Conservation (phyloP, 345 rosid species). For the Linum usitatissimum region DNA sequence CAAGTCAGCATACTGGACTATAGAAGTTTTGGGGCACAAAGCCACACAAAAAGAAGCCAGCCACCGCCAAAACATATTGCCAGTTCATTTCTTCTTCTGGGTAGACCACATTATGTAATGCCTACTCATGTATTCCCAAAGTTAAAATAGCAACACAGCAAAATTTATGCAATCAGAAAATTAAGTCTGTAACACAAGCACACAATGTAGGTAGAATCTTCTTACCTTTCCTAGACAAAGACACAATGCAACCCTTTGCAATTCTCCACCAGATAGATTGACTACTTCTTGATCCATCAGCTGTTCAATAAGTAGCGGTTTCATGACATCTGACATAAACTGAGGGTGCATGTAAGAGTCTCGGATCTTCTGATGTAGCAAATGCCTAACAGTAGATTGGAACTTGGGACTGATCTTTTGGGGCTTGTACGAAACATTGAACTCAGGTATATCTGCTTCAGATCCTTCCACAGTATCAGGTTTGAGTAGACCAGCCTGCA, state of each 20-base stretch:
- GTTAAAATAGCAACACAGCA: neutral
- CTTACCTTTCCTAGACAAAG: conserved; percentile 93
- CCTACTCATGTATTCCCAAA: no score
- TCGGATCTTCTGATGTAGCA: conserved; percentile 80
- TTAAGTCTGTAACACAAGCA: neutral
- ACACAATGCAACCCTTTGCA: conserved; percentile 94
- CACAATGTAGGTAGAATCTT: neutral
- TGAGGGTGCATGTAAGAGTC: conserved; percentile 93
- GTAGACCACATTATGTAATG: neutral
- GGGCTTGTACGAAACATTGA: conserved; percentile 95
- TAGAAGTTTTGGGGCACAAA: no score
- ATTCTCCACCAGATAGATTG: conserved; percentile 96
- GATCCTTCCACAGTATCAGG: conserved; percentile 69
- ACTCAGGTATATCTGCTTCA: conserved; percentile 84
- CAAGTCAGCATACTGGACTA: neutral
- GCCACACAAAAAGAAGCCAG: neutral
- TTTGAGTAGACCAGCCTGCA: conserved; percentile 85
- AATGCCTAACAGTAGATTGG: conserved; percentile 62
- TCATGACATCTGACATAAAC: conserved; percentile 95
- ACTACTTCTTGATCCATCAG: conserved; percentile 91
- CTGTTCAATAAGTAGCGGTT: conserved; percentile 95
- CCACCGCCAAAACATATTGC: neutral
- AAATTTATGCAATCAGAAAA: neutral
- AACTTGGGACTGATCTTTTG: conserved; percentile 94
- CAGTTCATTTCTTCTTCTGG: neutral